Percentiles rank a stretch among this genome's conserved stretches.
phyloP scores from a whole-genome alignment of 2,329 filamentous ascomycete species.

The Colletotrichum costaricense region DNA sequence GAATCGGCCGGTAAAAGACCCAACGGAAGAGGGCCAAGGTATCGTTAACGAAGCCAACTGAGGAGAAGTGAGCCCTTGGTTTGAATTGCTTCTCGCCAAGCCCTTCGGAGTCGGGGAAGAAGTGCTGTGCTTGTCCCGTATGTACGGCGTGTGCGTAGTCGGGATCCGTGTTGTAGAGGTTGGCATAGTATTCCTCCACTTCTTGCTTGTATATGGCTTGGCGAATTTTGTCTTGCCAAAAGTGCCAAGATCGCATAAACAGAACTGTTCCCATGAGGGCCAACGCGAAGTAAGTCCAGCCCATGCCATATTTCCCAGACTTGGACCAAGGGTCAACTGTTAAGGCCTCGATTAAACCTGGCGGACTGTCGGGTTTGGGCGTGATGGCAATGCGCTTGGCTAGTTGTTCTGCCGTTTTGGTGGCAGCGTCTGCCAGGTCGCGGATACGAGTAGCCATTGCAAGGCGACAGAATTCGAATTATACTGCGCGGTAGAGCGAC shows the following conservation, averaged over 20 bases:
- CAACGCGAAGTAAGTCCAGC: conserved; percentile 89
- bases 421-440: conserved; percentile 46
- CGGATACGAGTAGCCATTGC: conserved; percentile 55
- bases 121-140: conserved; percentile 69
- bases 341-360: conserved; percentile 71
- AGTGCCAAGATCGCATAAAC: conserved; percentile 82
- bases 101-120: conserved; percentile 76
- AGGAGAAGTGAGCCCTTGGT: conserved; percentile 80
- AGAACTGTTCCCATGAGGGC: conserved; percentile 76
- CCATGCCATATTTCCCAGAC: conserved; percentile 86
- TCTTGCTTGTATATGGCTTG: conserved; percentile 90
- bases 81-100: conserved; percentile 67
- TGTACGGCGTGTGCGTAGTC: conserved; percentile 58
- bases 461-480: conserved; percentile 36
- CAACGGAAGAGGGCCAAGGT: conserved; percentile 85
- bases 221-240: conserved; percentile 93
- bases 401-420: conserved; percentile 51
- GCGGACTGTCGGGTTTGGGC: conserved; percentile 67
- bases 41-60: conserved; percentile 80
- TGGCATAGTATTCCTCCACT: conserved; percentile 72
- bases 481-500: conserved; percentile 38
- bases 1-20: conserved; percentile 89
- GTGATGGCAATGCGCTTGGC: conserved; percentile 70
- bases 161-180: conserved; percentile 62
- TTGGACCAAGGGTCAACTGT: conserved; percentile 82